Evolutionary conservation across 1,139 yeast species (phyloP).

Genomic region (Sugiyamaella pinicola): DNA sequence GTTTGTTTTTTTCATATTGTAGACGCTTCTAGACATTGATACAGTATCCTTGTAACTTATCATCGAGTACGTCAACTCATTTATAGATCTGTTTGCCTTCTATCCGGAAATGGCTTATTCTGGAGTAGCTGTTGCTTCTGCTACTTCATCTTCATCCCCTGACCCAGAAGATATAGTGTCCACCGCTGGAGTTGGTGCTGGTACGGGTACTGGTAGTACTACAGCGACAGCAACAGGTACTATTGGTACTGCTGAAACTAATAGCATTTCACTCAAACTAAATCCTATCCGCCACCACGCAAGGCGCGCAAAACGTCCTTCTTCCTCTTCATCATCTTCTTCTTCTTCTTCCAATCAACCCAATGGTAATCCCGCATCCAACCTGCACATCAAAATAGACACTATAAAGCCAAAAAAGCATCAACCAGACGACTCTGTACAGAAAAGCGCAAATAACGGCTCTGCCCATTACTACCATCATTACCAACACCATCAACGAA

Average conservation of each 20-base stretch:
- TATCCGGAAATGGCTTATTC: constrained; percentile 10
- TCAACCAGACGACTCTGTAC: neutral
- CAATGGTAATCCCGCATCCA: neutral
- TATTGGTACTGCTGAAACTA: neutral
- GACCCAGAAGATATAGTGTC: constrained; percentile 5
- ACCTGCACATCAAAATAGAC: neutral
- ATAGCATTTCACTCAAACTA: neutral
- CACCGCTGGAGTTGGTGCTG: neutral
- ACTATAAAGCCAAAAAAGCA: constrained; percentile 2
- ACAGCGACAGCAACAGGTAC: neutral
- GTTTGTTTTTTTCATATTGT: no score
- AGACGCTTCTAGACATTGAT: no score
- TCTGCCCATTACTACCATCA: neutral
- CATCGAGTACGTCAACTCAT: no score
- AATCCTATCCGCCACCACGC: neutral
- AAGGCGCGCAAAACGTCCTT: constrained; percentile 5
- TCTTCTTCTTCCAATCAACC: neutral
- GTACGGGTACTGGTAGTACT: neutral
- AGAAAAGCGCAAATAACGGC: neutral
- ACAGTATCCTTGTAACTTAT: no score
- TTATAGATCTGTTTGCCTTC: no score
- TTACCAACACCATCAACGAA: neutral
- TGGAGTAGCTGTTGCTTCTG: constrained; percentile 10
- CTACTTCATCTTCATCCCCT: constrained; percentile 2
- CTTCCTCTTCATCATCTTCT: neutral